Evolutionary conservation across 768 basidiomycete genomes (phyloP).

Genomic region (Amanita thiersii): DNA sequence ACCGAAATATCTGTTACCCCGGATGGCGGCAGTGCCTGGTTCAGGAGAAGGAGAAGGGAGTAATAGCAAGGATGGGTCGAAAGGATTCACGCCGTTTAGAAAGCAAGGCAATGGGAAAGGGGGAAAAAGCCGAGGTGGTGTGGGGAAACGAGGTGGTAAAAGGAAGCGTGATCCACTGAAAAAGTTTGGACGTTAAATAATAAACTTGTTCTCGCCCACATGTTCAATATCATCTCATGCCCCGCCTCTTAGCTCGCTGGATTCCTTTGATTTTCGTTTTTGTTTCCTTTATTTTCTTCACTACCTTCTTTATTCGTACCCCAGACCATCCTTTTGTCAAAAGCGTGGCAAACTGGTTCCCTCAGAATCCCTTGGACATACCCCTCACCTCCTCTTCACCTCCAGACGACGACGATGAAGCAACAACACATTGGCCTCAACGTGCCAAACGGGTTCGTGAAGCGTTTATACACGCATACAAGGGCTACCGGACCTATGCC

Average conservation of each 20-base stretch:
- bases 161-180: conserved; percentile 80
- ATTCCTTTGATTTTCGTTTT: background rate
- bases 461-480: conserved; percentile 57
- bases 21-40: conserved; percentile 54
- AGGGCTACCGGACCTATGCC: conserved; percentile 43
- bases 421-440: conserved; percentile 28
- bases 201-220: background rate
- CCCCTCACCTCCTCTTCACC: background rate
- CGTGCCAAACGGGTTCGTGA: conserved; percentile 47
- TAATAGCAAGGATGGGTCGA: conserved; percentile 23
- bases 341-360: too few species aligned
- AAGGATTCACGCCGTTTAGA: conserved; percentile 68
- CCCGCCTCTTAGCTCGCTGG: background rate
- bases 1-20: conserved; percentile 86
- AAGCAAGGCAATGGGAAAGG: conserved; percentile 46
- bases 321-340: too few species aligned
- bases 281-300: background rate
- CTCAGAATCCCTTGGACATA: too few species aligned
- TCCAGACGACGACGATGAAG: background rate
- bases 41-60: conserved; percentile 19
- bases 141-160: conserved; percentile 51
- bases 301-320: too few species aligned
- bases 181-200: conserved; percentile 48
- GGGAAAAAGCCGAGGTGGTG: conserved; percentile 46
- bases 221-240: conserved; percentile 1